Evolutionary conservation across 805 yeast species (phyloP), one percentile per base, ranked within the genome.

Genomic region (Metschnikowia continentalis): DNA sequence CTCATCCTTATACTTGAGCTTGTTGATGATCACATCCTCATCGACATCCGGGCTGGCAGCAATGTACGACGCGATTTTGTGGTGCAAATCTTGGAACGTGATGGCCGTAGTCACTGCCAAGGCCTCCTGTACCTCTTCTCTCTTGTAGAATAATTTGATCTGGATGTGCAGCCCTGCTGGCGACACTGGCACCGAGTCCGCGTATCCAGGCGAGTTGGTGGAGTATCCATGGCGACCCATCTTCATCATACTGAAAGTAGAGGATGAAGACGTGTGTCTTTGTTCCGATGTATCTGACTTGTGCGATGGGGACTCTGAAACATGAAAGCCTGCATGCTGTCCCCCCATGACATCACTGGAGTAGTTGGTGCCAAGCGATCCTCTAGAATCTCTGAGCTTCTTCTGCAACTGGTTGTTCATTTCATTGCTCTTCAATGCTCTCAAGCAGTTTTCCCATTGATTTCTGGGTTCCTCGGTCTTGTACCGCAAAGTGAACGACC

Each of bases 1-100:
- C 68, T 94, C 99, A 67, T 94, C 99, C 64, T 82, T 83, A 65
- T 90, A 92, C 66, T 84, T 84, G 54, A 94, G 76, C 60, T 86
- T 79, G 65, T 64, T 68, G 23, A 71, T 72, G 47, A 65, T 56
- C 6, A 89, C 80, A 53, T 82, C 81, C 41, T 73, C 78, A 42
- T 79, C 70, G 50, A 89, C 72, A 42, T 79, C 83, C 10, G 73
- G 70, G 62, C 80, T 76, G 35, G 75, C 60, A 38, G 81, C 72
- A 49, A 77, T 71, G 51, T 75, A 65, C 8, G 64, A 59, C 11
- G 86, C 80, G 2, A 88, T 83, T 55, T 86, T 77, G 57, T 86
- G 71, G 46, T 88, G 80, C 57, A 89, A 83, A 14, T 86, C 79
- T 55, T 78, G 49, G 53, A 71, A 74, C 49, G 61, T 69, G 10